Evolutionary conservation across 805 yeast species (phyloP), one percentile per base, ranked within the genome.

Genomic region (Yarrowia porcina): DNA sequence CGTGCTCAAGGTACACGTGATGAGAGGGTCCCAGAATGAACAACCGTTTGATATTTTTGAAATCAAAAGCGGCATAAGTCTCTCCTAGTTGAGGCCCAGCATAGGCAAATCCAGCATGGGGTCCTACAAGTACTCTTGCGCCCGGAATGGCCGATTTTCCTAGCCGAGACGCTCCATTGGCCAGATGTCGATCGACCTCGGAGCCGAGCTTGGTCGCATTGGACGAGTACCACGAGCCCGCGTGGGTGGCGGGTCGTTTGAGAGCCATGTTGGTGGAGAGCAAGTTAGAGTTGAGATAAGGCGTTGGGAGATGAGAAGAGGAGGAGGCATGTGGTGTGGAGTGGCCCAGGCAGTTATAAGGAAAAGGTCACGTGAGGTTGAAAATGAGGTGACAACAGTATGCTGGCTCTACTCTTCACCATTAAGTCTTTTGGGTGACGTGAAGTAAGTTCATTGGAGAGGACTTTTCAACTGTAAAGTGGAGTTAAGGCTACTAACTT

Each of bases 11-110:
- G 71, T 87, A 92, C 9, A 88, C 86, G 73, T 89, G 96, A 72
- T 94, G 99, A 0, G 97, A 88, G 0, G 99, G 99, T 0, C 98
- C 97, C 71, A 94, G 72, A 1, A 94, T 77, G 67, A 94, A 89
- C 0, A 94, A 82, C 18, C 93, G 77, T 67, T 83, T 80, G 18
- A 80, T 79, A 10, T 76, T 75, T 1, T 80, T 67, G 0, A 84
- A 72, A 69, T 89, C 96, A 81, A 93, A 82, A 0, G 84, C 81
- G 1, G 80, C 80, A 69, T 89, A 93, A 0, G 96, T 83, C 70
- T 88, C 85, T 0, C 92, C 94, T 67, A 93, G 79, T 0, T 89
- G 83, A 7, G 77, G 74, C 0, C 97, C 97, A 39, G 96, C 87
- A 71, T 87, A 94, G 4, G 87, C 70, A 70, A 87, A 91, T 0